Conservation (phyloP, 2,329 filamentous ascomycete genomes). For the Colletotrichum cereale region DNA sequence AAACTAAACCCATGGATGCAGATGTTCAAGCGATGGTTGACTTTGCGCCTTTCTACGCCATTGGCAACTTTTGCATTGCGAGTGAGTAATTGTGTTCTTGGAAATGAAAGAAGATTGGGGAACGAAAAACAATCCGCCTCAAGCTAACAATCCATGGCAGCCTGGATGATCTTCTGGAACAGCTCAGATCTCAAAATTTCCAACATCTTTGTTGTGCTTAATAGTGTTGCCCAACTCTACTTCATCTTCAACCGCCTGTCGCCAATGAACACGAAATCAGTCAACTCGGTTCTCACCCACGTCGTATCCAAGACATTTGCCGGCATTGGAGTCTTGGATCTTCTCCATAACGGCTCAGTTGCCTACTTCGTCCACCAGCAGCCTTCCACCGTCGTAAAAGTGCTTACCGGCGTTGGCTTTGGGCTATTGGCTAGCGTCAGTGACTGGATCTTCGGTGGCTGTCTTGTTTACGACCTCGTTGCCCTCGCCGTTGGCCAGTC, state of each 20-base stretch:
- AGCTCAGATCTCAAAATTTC: slow-evolving; percentile 60
- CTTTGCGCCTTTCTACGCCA: slow-evolving; percentile 66
- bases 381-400: slow-evolving; percentile 61
- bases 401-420: slow-evolving; percentile 66
- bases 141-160: slow-evolving; percentile 43
- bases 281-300: slow-evolving; percentile 67
- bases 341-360: slow-evolving; percentile 69
- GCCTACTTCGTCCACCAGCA: slow-evolving; percentile 65
- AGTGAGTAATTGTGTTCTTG: slow-evolving; percentile 51
- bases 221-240: slow-evolving; percentile 66
- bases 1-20: slow-evolving; percentile 49
- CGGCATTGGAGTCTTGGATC: slow-evolving; percentile 70
- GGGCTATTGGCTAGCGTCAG: slow-evolving; percentile 60
- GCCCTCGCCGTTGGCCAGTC: slow-evolving; percentile 66
- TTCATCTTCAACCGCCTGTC: slow-evolving; percentile 63
- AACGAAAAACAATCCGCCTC: neutral
- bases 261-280: slow-evolving; percentile 62
- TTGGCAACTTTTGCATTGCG: slow-evolving; percentile 71
- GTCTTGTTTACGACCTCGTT: slow-evolving; percentile 69
- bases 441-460: slow-evolving; percentile 72
- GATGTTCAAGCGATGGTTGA: slow-evolving; percentile 63
- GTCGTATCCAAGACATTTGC: slow-evolving; percentile 70
- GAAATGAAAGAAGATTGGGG: neutral
- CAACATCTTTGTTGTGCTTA: slow-evolving; percentile 69
- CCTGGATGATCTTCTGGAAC: slow-evolving; percentile 75